Conservation (phyloP, 306 rosid genomes). For the Luffa aegyptiaca region DNA sequence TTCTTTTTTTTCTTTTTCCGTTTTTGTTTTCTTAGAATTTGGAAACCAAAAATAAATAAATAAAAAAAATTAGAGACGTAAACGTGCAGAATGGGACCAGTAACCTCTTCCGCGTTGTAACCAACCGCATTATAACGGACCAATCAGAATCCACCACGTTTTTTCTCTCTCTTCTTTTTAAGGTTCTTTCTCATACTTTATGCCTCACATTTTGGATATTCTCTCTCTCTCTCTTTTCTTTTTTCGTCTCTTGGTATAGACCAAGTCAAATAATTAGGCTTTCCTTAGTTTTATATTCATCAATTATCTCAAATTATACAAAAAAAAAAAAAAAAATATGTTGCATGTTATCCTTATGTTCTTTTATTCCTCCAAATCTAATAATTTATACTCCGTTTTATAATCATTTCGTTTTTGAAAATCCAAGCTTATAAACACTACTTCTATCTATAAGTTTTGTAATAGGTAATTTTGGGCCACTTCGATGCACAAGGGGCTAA, state of each 20-base stretch:
- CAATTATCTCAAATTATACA: neutral
- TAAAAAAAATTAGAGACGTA: constrained; percentile 34
- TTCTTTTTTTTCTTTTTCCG: neutral
- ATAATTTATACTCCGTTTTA: too few species aligned
- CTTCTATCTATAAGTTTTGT: too few species aligned
- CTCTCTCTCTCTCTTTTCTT: neutral
- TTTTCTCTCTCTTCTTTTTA: neutral
- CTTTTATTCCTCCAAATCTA: too few species aligned
- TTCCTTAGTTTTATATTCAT: neutral
- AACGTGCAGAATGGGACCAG: constrained; percentile 41
- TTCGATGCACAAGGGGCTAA: too few species aligned
- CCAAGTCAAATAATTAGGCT: neutral
- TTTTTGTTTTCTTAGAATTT: neutral
- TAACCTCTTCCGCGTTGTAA: constrained; percentile 8
- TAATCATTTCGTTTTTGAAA: too few species aligned
- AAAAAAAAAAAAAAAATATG: neutral
- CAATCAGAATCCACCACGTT: neutral
- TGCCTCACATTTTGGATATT: constrained; percentile 3
- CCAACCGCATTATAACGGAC: constrained; percentile 1
- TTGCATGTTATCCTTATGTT: neutral
- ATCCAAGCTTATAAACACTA: too few species aligned
- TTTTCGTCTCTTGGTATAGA: neutral
- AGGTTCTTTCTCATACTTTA: neutral
- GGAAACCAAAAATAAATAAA: neutral
- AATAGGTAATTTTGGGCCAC: too few species aligned